Percentiles rank a stretch among this genome's conserved stretches.
Conservation (phyloP, 441 rosid genomes). For the Syzygium syzygioides region DNA sequence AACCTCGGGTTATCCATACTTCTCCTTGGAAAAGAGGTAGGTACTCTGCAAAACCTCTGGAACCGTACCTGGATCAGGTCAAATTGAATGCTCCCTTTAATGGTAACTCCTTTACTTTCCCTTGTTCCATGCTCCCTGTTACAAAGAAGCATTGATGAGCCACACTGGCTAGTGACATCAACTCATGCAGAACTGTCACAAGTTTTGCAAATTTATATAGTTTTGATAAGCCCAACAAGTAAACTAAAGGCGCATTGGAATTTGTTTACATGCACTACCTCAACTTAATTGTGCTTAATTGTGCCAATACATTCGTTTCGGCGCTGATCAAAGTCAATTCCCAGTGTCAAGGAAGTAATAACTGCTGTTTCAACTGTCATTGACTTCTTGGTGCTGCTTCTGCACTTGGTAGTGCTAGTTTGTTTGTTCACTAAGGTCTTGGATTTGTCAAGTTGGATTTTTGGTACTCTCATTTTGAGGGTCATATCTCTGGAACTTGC, state of each 20-base stretch:
- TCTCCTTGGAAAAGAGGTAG: neutral
- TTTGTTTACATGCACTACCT: neutral
- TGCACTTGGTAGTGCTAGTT: neutral
- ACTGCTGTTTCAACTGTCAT: neutral
- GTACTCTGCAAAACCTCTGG: neutral
- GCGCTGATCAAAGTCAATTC: neutral
- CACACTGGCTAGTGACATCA: neutral
- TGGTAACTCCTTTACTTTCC: constrained; percentile 91
- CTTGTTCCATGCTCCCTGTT: constrained; percentile 84
- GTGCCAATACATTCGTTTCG: neutral
- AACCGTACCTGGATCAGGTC: constrained; percentile 87
- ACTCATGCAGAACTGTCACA: neutral
- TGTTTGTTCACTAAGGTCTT: neutral
- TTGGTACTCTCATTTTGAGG: neutral
- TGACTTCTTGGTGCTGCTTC: neutral
- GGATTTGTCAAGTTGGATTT: neutral
- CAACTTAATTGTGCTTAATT: neutral
- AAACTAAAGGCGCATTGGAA: neutral
- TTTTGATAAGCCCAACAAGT: neutral
- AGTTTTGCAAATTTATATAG: neutral
- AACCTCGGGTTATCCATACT: neutral
- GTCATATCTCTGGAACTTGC: neutral
- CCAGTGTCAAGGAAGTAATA: neutral
- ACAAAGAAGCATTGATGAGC: constrained; percentile 14
- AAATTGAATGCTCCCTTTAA: constrained; percentile 96